Percentiles rank a stretch among this genome's conserved stretches.
These are phyloP conservation scores for Pyrenophora seminiperda DNA, from an alignment of 2,329 filamentous ascomycete species.

Conservation along the genomic window DNA sequence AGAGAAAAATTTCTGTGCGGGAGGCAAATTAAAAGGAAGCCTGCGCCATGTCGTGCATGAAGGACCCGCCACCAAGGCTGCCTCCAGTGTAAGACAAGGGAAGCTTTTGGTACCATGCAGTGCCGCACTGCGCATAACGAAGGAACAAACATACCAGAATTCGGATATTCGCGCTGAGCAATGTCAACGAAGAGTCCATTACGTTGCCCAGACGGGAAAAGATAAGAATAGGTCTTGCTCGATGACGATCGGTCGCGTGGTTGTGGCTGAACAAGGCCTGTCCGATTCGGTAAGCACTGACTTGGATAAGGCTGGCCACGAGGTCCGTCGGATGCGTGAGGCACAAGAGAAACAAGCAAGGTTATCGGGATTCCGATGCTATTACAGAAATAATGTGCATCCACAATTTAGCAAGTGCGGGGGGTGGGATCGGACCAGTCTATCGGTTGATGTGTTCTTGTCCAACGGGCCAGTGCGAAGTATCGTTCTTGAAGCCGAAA, in stretches of 20 bases:
- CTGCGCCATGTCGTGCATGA: constrained; percentile 36
- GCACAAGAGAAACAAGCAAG: constrained; percentile 36
- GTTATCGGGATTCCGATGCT: constrained; percentile 25
- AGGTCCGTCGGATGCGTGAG: constrained; percentile 25
- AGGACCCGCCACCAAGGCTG: constrained; percentile 31
- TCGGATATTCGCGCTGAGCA: constrained; percentile 56
- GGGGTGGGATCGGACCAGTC: constrained; percentile 24
- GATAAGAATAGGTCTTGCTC: constrained; percentile 41
- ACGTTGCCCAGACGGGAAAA: constrained; percentile 30
- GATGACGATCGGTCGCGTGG: constrained; percentile 38
- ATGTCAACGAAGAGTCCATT: constrained; percentile 53
- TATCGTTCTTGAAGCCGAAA: constrained; percentile 49
- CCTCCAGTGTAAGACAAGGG: constrained; percentile 30
- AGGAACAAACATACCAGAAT: constrained; percentile 52
- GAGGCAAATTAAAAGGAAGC: constrained; percentile 42
- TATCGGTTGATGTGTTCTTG: constrained; percentile 53
- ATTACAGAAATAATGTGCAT: constrained; percentile 35
- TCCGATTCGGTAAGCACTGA: constrained; percentile 27
- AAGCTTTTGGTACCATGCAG: constrained; percentile 17
- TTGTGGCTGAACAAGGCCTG: constrained; percentile 34
- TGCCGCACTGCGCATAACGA: constrained; percentile 30
- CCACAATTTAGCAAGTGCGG: constrained; percentile 26
- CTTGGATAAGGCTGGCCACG: constrained; percentile 36
- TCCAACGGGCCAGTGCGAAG: constrained; percentile 53
- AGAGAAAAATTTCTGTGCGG: constrained; percentile 28